A percentile compares a stretch with the other conserved stretches of the same genome.
Conservation (phyloP, 495 filamentous ascomycete genomes). For the Neurospora sp. region DNA sequence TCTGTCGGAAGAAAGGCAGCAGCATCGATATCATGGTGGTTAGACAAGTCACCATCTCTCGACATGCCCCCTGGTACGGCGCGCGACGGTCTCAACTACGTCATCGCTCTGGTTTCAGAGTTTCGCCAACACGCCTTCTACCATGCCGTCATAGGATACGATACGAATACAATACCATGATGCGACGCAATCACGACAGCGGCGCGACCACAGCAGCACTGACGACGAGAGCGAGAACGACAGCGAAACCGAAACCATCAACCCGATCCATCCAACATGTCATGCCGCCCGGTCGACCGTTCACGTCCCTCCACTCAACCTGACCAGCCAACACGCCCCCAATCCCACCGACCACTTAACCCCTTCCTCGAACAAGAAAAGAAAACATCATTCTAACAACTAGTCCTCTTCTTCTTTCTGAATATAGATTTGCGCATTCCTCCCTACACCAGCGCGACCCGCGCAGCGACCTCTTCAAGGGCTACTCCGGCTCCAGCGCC, state of each 20-base stretch:
- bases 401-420: background rate
- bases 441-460: slow-evolving; percentile 75
- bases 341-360: background rate
- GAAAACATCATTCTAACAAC: slow-evolving; percentile 35
- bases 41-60: background rate
- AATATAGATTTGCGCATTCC: slow-evolving; percentile 47
- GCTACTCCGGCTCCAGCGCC: slow-evolving; percentile 58
- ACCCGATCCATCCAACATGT: background rate
- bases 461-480: slow-evolving; percentile 79
- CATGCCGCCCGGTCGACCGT: background rate
- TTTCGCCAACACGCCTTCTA: background rate
- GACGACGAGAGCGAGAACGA: background rate
- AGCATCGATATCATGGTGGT: background rate
- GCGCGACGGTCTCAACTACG: background rate
- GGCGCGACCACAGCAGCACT: background rate
- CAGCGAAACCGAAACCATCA: background rate
- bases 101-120: background rate
- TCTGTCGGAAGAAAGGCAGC: background rate
- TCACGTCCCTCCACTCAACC: background rate
- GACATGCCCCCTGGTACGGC: background rate
- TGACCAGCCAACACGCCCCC: background rate
- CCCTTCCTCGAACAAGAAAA: background rate
- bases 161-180: background rate
- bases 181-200: background rate
- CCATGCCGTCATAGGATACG: background rate